Base-by-base conservation (phyloP, 257 asterid species). In the Lycium barbarum region DNA sequence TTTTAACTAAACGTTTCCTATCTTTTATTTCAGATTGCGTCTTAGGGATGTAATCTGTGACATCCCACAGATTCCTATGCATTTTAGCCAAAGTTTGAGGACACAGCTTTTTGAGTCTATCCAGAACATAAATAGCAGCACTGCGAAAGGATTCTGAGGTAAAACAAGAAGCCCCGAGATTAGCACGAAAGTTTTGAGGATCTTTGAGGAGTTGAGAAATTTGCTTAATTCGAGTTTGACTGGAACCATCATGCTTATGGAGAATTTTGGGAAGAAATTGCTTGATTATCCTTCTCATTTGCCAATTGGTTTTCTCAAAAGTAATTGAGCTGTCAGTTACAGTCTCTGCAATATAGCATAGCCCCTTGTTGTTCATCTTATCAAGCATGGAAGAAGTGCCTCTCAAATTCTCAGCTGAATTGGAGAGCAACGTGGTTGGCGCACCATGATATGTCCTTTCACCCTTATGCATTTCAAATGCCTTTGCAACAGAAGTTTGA, bases 311-410 rank as follows among this genome's bases (percentile, higher is more conserved):
- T 89, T 93, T 92, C 89, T 87, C 94, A 83, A 88, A 91, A 67
- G 82, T 84, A 87, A 74, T 51, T 17, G 51, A 54, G 66, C 94
- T 92, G 40, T 88, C 94, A 0, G 91, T 89, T 83, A 96, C 92
- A 76, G 89, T 83, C 88, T 84, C 87, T 17, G 84, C 86, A 82
- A 94, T 63, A 86, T 90, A 84, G 86, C 66, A 89, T 83, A 96
- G 83, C 84, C 95, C 95, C 83, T 86, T 89, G 83, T 88, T 90
- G 86, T 93, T 92, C 99, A 96, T 90, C 55, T 80, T 72, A 86
- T 94, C 93, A 65, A 94, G 88, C 86, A 92, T 85, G 83, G 70
- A 83, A 53, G 67, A 85, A 72, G 89, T 35, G 84, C 90, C 88
- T 87, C 83, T 87, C 85, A 89, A 78, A 68, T 62, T 82, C 49